Base-by-base conservation (phyloP, 305 asterid species). In the Solanum hybrid region DNA sequence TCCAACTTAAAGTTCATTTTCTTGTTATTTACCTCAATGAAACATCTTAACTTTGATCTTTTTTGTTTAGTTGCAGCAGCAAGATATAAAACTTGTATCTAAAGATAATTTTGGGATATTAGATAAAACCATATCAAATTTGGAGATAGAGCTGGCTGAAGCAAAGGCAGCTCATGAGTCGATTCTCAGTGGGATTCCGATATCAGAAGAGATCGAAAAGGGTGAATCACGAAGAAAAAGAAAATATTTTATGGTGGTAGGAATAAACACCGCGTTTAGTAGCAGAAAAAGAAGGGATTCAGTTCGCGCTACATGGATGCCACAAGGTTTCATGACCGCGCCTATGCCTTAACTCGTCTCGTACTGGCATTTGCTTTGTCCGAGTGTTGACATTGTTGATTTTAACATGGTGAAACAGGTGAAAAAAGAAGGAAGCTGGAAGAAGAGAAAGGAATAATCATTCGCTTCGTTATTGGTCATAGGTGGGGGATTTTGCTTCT, bases 91-190 rank as follows among this genome's bases (percentile, higher is more conserved):
- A 89, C 90, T 92, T 89, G 93, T 89, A 29, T 91, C 95, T 1
- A 93, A 93, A 92, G 93, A 93, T 32, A 94, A 92, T 90, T 91
- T 93, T 26, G 94, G 94, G 90, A 91, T 91, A 57, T 39, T 91
- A 51, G 92, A 89, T 10, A 90, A 91, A 57, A 89, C 93, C 9
- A 91, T 91, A 39, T 91, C 93, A 11, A 90, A 90, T 34, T 79
- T 91, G 88, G 92, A 91, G 87, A 89, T 86, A 82, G 91, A 90
- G 32, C 36, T 91, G 57, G 93, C 92, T 85, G 82, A 91, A 36
- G 93, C 93, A 4, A 88, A 75, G 65, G 83, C 91, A 37, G 77
- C 81, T 5, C 91, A 91, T 0, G 92, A 90, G 34, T 89, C 88
- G 4, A 51, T 91, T 80, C 91, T 89, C 2, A 89, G 89, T 37